A percentile compares a stretch with the other conserved stretches of the same genome.
These are phyloP conservation scores for Talaromyces sp. DNA, from an alignment of 2,329 filamentous ascomycete genomes.

Conservation along the genomic window DNA sequence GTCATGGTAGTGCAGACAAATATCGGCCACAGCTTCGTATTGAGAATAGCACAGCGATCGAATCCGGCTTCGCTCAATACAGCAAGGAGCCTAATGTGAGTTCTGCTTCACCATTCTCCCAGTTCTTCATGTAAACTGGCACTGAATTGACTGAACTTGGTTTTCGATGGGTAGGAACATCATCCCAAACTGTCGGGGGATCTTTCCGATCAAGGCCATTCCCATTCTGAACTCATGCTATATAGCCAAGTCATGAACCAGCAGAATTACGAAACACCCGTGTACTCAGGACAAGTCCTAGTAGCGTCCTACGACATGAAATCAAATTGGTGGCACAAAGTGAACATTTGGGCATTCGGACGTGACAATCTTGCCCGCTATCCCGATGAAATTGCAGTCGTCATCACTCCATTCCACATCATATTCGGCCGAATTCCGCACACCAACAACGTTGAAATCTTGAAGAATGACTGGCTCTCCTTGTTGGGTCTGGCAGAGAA, in stretches of 20 bases:
- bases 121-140: background rate
- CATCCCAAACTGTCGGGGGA: background rate
- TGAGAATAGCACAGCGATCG: background rate
- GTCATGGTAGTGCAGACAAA: background rate
- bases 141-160: background rate
- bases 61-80: background rate
- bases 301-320: background rate
- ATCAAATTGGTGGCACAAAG: background rate
- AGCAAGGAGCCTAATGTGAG: background rate
- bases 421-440: background rate
- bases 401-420: background rate
- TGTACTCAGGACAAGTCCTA: background rate
- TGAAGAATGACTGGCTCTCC: background rate
- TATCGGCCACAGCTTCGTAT: background rate
- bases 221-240: background rate
- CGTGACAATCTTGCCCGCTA: background rate
- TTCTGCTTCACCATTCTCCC: background rate
- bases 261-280: background rate
- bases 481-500: background rate
- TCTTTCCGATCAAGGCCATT: background rate
- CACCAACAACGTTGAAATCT: background rate
- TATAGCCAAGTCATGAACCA: background rate
- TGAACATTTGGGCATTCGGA: background rate
- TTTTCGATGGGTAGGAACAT: background rate
- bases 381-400: slow-evolving; percentile 2